Evolutionary conservation across 768 basidiomycete genomes (phyloP).

Genomic region (Tulasnella sp.): DNA sequence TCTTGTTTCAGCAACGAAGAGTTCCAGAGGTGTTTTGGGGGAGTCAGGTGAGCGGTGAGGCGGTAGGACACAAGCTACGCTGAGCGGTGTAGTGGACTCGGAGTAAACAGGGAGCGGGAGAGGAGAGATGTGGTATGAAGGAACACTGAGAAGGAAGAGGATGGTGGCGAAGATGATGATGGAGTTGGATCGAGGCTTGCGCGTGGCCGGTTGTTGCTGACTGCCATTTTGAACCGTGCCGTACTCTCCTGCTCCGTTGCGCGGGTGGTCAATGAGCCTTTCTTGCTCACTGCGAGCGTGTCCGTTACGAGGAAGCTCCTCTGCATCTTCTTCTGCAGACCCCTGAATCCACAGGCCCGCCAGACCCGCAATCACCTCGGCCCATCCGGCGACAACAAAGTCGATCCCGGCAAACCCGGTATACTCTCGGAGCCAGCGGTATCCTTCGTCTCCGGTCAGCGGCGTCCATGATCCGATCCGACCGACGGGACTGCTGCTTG

Average conservation of each 20-base stretch:
- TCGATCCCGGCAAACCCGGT: conserved; percentile 65
- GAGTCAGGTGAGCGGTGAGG: conserved; percentile 40
- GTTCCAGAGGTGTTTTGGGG: conserved; percentile 48
- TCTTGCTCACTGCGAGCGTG: too few species aligned
- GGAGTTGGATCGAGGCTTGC: neutral
- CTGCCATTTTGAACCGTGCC: neutral
- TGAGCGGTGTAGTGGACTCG: conserved; percentile 50
- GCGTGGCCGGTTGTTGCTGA: neutral
- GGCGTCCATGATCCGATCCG: conserved; percentile 71
- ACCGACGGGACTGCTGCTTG: conserved; percentile 62
- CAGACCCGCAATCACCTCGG: too few species aligned
- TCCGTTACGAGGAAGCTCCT: neutral
- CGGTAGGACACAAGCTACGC: conserved; percentile 68
- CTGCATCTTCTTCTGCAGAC: conserved; percentile 54
- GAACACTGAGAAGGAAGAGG: conserved; percentile 42
- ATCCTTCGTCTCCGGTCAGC: conserved; percentile 48
- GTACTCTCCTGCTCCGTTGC: neutral
- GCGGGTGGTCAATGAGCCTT: too few species aligned
- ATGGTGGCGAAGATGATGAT: neutral
- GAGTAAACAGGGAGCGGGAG: conserved; percentile 44
- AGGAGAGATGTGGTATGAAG: conserved; percentile 49
- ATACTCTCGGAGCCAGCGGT: conserved; percentile 54
- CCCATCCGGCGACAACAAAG: too few species aligned
- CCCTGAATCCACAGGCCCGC: conserved; percentile 37
- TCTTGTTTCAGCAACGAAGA: conserved; percentile 59